Conservation (phyloP, 2,329 filamentous ascomycete species). For the Pleoardoris graminearum region DNA sequence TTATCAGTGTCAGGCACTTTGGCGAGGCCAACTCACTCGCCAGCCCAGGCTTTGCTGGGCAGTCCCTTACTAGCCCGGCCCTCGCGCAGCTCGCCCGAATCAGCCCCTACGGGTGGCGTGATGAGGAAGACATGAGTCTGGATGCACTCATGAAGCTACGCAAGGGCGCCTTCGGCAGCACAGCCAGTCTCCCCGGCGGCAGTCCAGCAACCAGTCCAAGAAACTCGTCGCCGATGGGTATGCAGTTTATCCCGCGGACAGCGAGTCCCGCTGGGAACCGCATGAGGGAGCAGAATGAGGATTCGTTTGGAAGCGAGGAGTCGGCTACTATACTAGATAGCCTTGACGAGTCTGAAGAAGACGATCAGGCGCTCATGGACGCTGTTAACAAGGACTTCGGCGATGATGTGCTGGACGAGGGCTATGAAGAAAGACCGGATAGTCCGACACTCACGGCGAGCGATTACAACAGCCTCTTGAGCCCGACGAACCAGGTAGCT, state of each 20-base stretch:
- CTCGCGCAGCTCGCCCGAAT: slow-evolving; percentile 68
- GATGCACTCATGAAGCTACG: slow-evolving; percentile 73
- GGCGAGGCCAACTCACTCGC: slow-evolving; percentile 57
- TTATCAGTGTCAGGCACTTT: slow-evolving; percentile 70
- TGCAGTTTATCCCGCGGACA: slow-evolving; percentile 37
- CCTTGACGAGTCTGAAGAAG: slow-evolving; percentile 26
- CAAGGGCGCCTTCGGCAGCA: slow-evolving; percentile 77
- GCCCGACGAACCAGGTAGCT: slow-evolving; percentile 19
- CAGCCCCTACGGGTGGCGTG: slow-evolving; percentile 57
- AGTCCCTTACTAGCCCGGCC: slow-evolving; percentile 61
- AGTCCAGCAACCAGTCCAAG: slow-evolving; percentile 50
- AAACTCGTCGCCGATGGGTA: slow-evolving; percentile 44
- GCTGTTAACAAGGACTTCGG: slow-evolving; percentile 34
- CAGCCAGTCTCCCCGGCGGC: slow-evolving; percentile 65
- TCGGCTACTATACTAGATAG: slow-evolving; percentile 22
- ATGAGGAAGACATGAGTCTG: slow-evolving; percentile 71
- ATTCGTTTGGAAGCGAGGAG: slow-evolving; percentile 31
- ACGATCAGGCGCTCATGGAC: slow-evolving; percentile 28
- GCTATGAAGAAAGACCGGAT: slow-evolving; percentile 27
- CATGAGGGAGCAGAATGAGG: slow-evolving; percentile 33
- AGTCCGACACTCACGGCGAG: slow-evolving; percentile 38
- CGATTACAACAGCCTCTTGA: slow-evolving; percentile 36
- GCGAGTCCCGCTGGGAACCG: slow-evolving; percentile 34
- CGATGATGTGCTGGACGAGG: slow-evolving; percentile 16
- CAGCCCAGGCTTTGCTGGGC: slow-evolving; percentile 75